phyloP scores from a whole-genome alignment of 345 rosid genomes.

The Excoecaria cochinchinensis region DNA sequence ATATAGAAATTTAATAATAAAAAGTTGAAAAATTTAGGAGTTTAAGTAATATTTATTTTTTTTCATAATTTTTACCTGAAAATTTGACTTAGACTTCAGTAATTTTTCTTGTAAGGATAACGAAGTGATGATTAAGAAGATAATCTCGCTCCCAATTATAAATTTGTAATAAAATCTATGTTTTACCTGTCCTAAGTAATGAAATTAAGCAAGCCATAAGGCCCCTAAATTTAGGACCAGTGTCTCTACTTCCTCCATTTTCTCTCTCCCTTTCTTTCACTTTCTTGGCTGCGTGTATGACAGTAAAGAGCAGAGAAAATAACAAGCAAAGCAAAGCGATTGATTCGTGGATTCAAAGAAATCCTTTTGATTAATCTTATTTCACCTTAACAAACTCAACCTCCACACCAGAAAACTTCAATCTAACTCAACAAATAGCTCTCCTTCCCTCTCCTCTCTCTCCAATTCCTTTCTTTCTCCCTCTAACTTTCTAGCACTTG shows the following conservation, averaged over 20 bases:
- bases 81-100: too few species aligned
- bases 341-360: conserved; percentile 35
- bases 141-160: too few species aligned
- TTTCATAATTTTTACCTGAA: too few species aligned
- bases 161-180: too few species aligned
- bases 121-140: too few species aligned
- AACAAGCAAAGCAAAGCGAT: background rate
- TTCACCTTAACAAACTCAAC: conserved; percentile 8
- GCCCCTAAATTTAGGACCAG: conserved; percentile 16
- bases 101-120: too few species aligned
- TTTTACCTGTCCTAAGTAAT: conserved; percentile 17
- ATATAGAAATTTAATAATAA: too few species aligned
- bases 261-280: background rate
- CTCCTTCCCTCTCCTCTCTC: background rate
- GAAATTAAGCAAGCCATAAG: background rate
- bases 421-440: conserved; percentile 10
- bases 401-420: background rate
- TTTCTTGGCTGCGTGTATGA: background rate
- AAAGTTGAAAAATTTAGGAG: too few species aligned
- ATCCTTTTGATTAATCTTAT: conserved; percentile 20
- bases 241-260: conserved; percentile 9
- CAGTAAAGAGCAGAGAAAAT: background rate
- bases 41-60: too few species aligned
- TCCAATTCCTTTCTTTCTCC: background rate
- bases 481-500: background rate